phyloP scores from a whole-genome alignment of 2,329 filamentous ascomycete genomes.

The Colletotrichum neosansevieriae region DNA sequence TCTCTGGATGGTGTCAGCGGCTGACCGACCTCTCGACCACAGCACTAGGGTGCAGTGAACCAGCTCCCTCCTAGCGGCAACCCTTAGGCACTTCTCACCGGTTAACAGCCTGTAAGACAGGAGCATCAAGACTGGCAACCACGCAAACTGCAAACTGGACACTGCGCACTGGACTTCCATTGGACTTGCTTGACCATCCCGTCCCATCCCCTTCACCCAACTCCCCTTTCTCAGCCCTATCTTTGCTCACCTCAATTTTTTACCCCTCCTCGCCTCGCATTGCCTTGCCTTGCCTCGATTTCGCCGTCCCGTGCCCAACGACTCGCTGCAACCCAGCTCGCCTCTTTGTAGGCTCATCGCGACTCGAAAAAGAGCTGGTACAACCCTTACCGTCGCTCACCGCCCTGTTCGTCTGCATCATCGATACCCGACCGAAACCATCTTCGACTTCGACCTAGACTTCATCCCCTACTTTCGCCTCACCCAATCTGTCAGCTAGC shows the following conservation, averaged over 20 bases:
- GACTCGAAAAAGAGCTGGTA: slow-evolving; percentile 37
- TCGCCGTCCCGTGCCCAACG: slow-evolving; percentile 38
- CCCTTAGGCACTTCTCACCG: neutral
- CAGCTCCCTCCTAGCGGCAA: slow-evolving; percentile 8
- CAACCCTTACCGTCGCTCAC: slow-evolving; percentile 32
- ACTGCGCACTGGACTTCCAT: slow-evolving; percentile 4
- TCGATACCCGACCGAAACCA: slow-evolving; percentile 33
- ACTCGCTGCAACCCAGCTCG: slow-evolving; percentile 33
- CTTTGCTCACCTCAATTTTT: slow-evolving; percentile 41
- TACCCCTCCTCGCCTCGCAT: slow-evolving; percentile 36
- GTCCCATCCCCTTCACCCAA: slow-evolving; percentile 40
- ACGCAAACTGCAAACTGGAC: neutral
- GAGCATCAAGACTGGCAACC: slow-evolving; percentile 3
- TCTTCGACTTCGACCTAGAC: slow-evolving; percentile 6
- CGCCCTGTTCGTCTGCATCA: slow-evolving; percentile 35
- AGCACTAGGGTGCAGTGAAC: neutral
- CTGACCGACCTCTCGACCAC: slow-evolving; percentile 18
- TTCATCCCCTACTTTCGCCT: slow-evolving; percentile 1
- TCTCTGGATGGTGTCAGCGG: slow-evolving; percentile 21
- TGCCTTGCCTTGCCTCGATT: slow-evolving; percentile 23
- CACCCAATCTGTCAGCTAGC: slow-evolving; percentile 13
- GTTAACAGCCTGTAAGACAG: neutral
- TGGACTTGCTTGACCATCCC: slow-evolving; percentile 18
- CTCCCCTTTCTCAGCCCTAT: slow-evolving; percentile 46
- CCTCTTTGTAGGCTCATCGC: slow-evolving; percentile 36